phyloP scores from a whole-genome alignment of 169 alveolate species.

The Eimeria praecox region DNA sequence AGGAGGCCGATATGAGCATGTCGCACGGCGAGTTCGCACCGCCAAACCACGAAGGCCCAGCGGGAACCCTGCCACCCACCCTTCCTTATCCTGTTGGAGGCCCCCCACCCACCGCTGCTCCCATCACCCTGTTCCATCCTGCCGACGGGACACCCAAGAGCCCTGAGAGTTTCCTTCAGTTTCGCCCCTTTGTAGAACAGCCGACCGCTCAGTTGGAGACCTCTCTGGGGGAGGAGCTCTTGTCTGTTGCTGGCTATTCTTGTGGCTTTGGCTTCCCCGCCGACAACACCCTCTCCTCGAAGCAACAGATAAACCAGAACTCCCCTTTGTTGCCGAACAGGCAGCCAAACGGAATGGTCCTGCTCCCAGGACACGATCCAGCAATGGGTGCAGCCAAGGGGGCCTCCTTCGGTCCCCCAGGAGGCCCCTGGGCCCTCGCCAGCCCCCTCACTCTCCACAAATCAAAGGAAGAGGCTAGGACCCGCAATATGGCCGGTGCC shows the following conservation, averaged over 20 bases:
- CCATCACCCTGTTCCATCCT: conserved; percentile 18
- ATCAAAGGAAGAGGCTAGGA: conserved; percentile 23
- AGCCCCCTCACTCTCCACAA: conserved; percentile 69
- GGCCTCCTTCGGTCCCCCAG: conserved; percentile 12
- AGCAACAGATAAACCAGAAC: conserved; percentile 13
- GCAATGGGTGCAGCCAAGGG: background rate
- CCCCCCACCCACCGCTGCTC: conserved; percentile 3
- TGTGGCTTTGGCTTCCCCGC: conserved; percentile 28
- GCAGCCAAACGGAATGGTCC: conserved; percentile 4
- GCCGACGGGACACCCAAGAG: conserved; percentile 27
- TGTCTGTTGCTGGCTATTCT: conserved; percentile 41
- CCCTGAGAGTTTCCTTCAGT: conserved; percentile 34
- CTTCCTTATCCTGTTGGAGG: conserved; percentile 22
- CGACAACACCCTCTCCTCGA: conserved; percentile 1
- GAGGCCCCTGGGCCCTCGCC: conserved; percentile 36
- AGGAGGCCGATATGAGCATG: conserved; percentile 1
- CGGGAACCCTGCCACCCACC: background rate
- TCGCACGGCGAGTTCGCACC: background rate
- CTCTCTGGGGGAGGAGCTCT: conserved; percentile 61
- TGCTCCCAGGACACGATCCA: background rate
- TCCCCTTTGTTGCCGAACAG: background rate
- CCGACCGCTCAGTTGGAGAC: conserved; percentile 46
- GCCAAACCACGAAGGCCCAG: background rate
- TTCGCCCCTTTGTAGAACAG: conserved; percentile 40
- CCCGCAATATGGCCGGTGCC: background rate